phyloP scores from a whole-genome alignment of 331 rosid genomes.

The Quercus phellos region DNA sequence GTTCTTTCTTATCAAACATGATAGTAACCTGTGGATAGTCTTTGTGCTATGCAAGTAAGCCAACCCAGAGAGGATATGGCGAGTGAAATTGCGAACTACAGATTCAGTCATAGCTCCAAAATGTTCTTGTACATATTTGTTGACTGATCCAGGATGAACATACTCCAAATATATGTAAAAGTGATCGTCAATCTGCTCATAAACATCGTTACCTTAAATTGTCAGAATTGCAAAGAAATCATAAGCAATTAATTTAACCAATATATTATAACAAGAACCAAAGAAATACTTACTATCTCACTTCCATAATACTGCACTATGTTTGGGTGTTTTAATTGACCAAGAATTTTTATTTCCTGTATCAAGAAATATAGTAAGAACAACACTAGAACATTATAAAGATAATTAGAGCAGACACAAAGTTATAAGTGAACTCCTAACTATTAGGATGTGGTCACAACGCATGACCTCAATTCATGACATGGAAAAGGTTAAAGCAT shows the following conservation, averaged over 20 bases:
- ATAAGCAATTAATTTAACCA: neutral
- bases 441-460: neutral
- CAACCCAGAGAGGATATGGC: constrained; percentile 90
- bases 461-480: neutral
- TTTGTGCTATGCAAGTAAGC: constrained; percentile 77
- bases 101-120: constrained; percentile 89
- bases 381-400: neutral
- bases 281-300: constrained; percentile 55
- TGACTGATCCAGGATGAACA: constrained; percentile 91
- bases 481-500: neutral
- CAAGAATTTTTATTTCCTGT: constrained; percentile 85
- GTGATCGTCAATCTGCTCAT: constrained; percentile 65
- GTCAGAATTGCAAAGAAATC: neutral
- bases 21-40: constrained; percentile 79
- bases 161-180: constrained; percentile 93
- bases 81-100: constrained; percentile 80
- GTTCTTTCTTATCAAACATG: neutral
- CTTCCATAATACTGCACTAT: constrained; percentile 89
- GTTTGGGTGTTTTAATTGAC: constrained; percentile 70
- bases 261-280: constrained; percentile 8
- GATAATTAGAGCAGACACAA: neutral
- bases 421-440: neutral
- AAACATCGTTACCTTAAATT: neutral
- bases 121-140: constrained; percentile 78
- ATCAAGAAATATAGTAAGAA: constrained; percentile 26